Evolutionary conservation across 1,284 basidiomycete species (phyloP).

Genomic region (Pholiota adiposa): DNA sequence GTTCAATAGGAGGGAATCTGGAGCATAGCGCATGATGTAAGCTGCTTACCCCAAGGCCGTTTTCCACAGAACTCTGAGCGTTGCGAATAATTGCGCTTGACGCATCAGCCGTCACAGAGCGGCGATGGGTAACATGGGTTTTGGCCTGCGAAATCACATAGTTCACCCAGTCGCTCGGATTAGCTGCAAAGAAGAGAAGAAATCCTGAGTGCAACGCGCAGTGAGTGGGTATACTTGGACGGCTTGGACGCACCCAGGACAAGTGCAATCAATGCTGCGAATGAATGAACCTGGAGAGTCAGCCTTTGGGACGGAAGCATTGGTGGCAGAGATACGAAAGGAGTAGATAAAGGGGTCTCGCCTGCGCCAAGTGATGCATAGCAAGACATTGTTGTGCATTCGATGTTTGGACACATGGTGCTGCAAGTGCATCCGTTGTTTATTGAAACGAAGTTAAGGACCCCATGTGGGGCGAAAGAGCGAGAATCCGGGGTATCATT

Average conservation of each 20-base stretch:
- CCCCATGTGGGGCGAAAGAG: not conserved
- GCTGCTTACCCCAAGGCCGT: constrained; percentile 43
- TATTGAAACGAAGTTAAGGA: not conserved
- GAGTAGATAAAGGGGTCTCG: not conserved
- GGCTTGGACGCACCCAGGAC: constrained; percentile 9
- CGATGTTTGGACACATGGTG: not conserved
- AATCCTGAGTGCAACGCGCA: not conserved
- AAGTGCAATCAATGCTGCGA: constrained; percentile 1
- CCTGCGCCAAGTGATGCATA: not conserved
- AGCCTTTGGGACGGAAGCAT: not conserved
- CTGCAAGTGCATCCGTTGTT: not conserved
- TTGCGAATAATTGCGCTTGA: constrained; percentile 32
- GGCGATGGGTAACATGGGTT: constrained; percentile 13
- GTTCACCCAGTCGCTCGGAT: constrained; percentile 42
- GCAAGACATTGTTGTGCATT: not conserved
- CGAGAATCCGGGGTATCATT: constrained; percentile 9
- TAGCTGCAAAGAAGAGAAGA: constrained; percentile 23
- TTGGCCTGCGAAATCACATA: constrained; percentile 33
- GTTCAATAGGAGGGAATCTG: not conserved
- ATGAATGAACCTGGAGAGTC: not conserved
- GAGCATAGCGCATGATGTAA: not conserved
- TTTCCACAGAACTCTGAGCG: constrained; percentile 32
- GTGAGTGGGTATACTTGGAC: not conserved
- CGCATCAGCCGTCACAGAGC: constrained; percentile 32
- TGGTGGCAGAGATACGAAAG: not conserved